phyloP scores from a whole-genome alignment of 2,329 filamentous ascomycete genomes.

The Colletotrichum musicola region DNA sequence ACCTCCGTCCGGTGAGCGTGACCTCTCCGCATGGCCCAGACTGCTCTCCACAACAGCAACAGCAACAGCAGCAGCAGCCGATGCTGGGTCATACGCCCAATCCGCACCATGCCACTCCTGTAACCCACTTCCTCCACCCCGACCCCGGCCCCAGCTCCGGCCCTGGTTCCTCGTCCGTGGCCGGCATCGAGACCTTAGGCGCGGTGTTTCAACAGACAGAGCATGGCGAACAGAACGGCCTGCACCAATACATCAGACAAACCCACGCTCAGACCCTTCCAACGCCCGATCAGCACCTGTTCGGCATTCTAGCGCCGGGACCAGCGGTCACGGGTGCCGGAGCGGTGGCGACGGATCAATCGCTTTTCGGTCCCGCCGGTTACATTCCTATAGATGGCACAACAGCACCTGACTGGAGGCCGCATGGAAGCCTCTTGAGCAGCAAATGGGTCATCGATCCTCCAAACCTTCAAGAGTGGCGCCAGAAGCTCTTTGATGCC shows the following conservation, averaged over 20 bases:
- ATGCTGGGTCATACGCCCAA: slow-evolving; percentile 6
- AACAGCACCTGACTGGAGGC: slow-evolving; percentile 44
- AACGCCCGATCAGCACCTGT: slow-evolving; percentile 52
- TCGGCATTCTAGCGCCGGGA: slow-evolving; percentile 59
- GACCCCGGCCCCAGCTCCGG: slow-evolving; percentile 35
- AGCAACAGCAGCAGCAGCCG: slow-evolving; percentile 35
- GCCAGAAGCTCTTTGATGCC: slow-evolving; percentile 80
- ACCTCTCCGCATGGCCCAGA: slow-evolving; percentile 28
- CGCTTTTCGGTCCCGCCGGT: slow-evolving; percentile 48
- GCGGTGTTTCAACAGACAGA: slow-evolving; percentile 20
- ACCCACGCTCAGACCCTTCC: slow-evolving; percentile 6
- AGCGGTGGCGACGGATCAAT: slow-evolving; percentile 51
- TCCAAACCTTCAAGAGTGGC: slow-evolving; percentile 76
- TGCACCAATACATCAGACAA: slow-evolving; percentile 15
- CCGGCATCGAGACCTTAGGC: slow-evolving; percentile 10
- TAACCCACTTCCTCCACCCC: slow-evolving; percentile 38
- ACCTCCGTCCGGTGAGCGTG: slow-evolving; percentile 17
- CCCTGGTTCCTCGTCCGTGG: slow-evolving; percentile 4
- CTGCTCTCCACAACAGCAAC: slow-evolving; percentile 43
- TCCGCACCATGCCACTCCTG: slow-evolving; percentile 9
- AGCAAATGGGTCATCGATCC: slow-evolving; percentile 73
- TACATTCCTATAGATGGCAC: slow-evolving; percentile 34
- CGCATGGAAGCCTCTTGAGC: slow-evolving; percentile 63
- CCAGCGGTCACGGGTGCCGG: slow-evolving; percentile 46
- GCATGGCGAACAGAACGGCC: slow-evolving; percentile 13